phyloP scores from a whole-genome alignment of 2,329 filamentous ascomycete species.

The Claviceps spartinae region DNA sequence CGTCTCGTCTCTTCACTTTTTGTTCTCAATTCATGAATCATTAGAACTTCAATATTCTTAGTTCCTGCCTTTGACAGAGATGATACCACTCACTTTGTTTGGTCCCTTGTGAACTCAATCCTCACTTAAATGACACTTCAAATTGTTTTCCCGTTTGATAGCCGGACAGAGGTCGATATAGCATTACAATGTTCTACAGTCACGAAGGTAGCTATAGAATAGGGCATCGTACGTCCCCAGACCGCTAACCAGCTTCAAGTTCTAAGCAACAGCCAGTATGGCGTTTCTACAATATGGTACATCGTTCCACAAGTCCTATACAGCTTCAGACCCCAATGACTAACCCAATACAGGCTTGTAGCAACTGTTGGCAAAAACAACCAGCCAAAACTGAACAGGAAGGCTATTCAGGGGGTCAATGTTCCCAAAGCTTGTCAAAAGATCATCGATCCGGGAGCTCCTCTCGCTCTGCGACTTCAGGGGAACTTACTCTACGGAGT shows the following conservation, averaged over 20 bases:
- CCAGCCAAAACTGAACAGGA: conserved; percentile 63
- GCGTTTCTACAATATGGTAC: conserved; percentile 89
- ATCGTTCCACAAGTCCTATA: conserved; percentile 11
- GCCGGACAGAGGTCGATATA: background rate
- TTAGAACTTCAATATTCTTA: no score
- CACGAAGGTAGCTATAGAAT: conserved; percentile 56
- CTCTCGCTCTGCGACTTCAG: conserved; percentile 80
- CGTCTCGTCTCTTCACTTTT: no score
- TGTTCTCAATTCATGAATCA: no score
- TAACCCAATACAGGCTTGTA: conserved; percentile 52
- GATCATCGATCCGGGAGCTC: conserved; percentile 70
- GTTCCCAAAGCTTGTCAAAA: conserved; percentile 75
- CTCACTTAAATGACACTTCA: background rate
- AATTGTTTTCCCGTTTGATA: background rate
- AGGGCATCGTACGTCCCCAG: background rate
- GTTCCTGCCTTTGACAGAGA: no score
- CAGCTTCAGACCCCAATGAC: background rate
- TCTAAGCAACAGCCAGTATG: conserved; percentile 74
- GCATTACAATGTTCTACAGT: conserved; percentile 71
- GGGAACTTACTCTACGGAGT: conserved; percentile 79
- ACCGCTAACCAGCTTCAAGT: conserved; percentile 34
- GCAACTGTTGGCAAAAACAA: conserved; percentile 72
- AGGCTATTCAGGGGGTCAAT: conserved; percentile 79
- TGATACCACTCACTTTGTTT: background rate
- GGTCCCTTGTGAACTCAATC: background rate